Base-by-base conservation (phyloP, 2,329 filamentous ascomycete genomes). In the Phaeomoniella chlamydospora region DNA sequence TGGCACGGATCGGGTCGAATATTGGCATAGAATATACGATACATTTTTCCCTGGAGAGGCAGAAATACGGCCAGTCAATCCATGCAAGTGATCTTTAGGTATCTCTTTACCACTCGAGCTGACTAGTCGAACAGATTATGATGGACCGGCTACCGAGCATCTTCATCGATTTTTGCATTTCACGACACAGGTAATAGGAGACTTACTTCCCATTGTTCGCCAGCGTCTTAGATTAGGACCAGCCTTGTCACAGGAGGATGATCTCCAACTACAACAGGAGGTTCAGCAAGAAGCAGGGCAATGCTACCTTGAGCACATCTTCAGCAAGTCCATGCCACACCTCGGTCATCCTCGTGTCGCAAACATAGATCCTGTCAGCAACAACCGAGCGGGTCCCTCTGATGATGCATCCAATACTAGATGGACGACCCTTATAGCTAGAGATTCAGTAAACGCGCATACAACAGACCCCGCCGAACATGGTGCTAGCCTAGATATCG, bases 1-100 rank as follows among this genome's bases (percentile, higher is more conserved):
- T n/a, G 33, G 33, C 13, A 36, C 11, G 4, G 22, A 36, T 16
- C 26, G 37, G 30, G 29, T 29, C 10, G 34, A 36, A 18, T 39
- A 39, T 17, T 39, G 37, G 37, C 36, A 29, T 15, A 6, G 26
- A 31, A 29, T 39, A 15, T 39, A 36, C 18, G 33, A 39, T 29
- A 35, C 31, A 5, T 17, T 39, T 19, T 39, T 39, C 30, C 30
- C 30, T 15, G 30, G 30, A 14, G 13, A n/a, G 14, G 30, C 13
- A 32, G 30, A 32, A 14, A n/a, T n/a, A n/a, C 30, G 13, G 30
- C 30, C 30, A 14, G 30, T 32, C 10, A 32, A 15, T 32, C 30
- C 30, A 14, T 32, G n/a, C n/a, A n/a, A n/a, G n/a, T n/a, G n/a
- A n/a, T n/a, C n/a, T n/a, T n/a, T n/a, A n/a, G n/a, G n/a, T n/a